Conservation (phyloP, 225 moss, liverwort and hornwort species). For the Climacium dendroides region DNA sequence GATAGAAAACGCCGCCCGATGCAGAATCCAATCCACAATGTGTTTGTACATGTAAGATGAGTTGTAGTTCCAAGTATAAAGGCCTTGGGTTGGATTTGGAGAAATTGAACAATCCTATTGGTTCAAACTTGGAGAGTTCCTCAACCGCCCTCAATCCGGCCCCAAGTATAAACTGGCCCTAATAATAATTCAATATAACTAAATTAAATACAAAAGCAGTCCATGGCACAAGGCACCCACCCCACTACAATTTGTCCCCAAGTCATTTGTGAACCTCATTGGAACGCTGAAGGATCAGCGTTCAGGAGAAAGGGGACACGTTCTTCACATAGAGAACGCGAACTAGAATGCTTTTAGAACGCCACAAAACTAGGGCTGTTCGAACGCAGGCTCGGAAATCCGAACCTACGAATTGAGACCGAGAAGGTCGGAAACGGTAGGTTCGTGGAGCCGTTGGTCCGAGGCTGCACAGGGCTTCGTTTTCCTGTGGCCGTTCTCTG, state of each 20-base stretch:
- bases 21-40: too few relatives aligned
- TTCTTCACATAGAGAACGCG: background rate
- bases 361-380: background rate
- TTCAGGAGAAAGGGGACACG: background rate
- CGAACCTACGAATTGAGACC: background rate
- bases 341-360: background rate
- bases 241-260: background rate
- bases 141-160: too few relatives aligned
- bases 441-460: slow-evolving; percentile 25
- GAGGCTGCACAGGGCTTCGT: background rate
- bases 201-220: background rate
- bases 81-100: too few relatives aligned
- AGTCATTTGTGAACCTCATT: background rate
- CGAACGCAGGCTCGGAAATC: background rate
- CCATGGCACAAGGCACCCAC: too few relatives aligned
- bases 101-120: too few relatives aligned
- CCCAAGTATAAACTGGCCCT: too few relatives aligned
- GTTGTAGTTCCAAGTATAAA: too few relatives aligned
- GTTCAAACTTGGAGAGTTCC: too few relatives aligned
- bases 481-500: background rate
- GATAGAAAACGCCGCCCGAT: too few relatives aligned
- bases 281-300: background rate
- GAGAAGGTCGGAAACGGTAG: background rate
- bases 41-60: too few relatives aligned
- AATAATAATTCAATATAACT: background rate